These are phyloP conservation scores for Ottelia alismoides DNA, from an alignment of 106 monocot genomes.

Conservation along the genomic window DNA sequence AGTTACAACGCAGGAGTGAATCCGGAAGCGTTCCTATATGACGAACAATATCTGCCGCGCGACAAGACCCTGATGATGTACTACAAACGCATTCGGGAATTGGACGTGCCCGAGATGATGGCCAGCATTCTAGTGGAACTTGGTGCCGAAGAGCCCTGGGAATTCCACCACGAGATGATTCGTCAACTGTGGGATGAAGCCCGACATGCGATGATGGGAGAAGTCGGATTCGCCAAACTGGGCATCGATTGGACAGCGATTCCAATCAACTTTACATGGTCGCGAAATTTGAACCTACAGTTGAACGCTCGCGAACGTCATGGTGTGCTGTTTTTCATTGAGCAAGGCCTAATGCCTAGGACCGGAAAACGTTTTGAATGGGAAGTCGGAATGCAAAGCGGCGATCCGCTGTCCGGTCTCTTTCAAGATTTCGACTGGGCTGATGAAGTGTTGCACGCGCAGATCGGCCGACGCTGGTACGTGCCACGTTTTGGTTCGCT, in stretches of 20 bases:
- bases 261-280: background rate
- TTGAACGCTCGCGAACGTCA: background rate
- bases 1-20: background rate
- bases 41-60: background rate
- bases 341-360: background rate
- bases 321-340: background rate
- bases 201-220: background rate
- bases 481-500: background rate
- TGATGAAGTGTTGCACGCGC: too few species aligned
- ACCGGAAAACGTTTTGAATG: background rate
- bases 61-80: background rate
- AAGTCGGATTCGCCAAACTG: background rate
- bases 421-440: background rate
- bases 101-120: background rate
- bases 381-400: background rate
- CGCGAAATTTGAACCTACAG: background rate
- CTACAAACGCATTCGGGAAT: background rate
- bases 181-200: background rate
- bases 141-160: background rate
- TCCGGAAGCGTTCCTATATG: background rate
- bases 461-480: background rate
- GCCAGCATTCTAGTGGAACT: background rate
- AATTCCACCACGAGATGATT: background rate
- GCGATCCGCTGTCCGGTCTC: background rate
- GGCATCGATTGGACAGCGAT: background rate